Base-by-base conservation (phyloP, 2,329 filamentous ascomycete genomes). In the Xylariaceae sp. region DNA sequence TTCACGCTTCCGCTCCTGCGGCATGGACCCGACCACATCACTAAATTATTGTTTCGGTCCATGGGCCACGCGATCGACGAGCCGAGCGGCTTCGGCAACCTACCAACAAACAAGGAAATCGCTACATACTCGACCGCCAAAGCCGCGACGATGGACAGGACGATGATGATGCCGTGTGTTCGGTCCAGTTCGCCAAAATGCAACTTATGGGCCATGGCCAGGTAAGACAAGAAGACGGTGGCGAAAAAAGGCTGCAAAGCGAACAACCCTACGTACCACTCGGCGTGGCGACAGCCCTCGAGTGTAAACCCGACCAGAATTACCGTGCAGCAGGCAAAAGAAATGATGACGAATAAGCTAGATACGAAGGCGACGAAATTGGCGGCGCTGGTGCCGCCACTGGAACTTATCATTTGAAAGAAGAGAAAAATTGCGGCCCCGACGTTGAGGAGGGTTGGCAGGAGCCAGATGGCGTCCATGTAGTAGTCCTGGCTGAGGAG, bases 371-470 rank as follows among this genome's bases (percentile, higher is more conserved):
- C 20, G 42, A 52, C 21, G 23, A 52, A 42, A 18, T 40, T 23
- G 4, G 10, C 18, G 16, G 42, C 42, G 40, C 40, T 46, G 29
- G 42, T 20, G n/a, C 42, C 42, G 29, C 50, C 42, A 18, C 50
- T 52, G 1, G 23, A 52, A 6, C 26, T 23, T 2, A 52, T 52
- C 3, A 46, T 7, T 10, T 52, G 42, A 12, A 46, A 52, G 42
- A 52, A 40, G 3, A 52, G 43, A 14, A 52, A 52, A 7, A 52
- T 41, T 3, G 50, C 50, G 4, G 42, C 41, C 2, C 16, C 50
- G 16, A 52, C 40, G 43, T 52, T 52, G 23, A 46, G 32, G 1
- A 52, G 23, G 9, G 50, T 52, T 9, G 50, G 50, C 1, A 52
- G 42, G n/a, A 52, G 50, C 50, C 50, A 52, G 14, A 46, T 40